Percentiles rank a stretch among this genome's conserved stretches.
Conservation (phyloP, 352 stramenopile genomes). For the Pilasporangium apinafurcum region DNA sequence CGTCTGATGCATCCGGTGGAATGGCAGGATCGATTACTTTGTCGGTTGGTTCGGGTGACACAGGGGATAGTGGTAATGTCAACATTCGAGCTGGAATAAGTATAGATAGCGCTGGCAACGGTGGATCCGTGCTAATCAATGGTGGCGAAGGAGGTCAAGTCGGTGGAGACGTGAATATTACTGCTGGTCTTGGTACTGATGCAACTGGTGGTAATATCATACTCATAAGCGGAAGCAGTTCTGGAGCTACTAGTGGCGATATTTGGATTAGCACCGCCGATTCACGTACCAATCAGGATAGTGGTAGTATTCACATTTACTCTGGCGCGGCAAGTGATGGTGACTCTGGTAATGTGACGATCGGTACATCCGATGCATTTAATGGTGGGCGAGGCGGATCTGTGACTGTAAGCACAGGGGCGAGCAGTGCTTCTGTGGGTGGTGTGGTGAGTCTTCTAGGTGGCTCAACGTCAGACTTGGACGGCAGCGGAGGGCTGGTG, state of each 20-base stretch:
- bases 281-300: too few species aligned
- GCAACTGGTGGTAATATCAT: background rate
- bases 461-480: too few species aligned
- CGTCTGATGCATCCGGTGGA: slow-evolving; percentile 5
- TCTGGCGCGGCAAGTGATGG: background rate
- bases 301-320: slow-evolving; percentile 3
- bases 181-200: background rate
- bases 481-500: slow-evolving; percentile 13
- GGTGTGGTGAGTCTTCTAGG: too few species aligned
- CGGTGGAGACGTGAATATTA: background rate
- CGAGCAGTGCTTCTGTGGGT: too few species aligned
- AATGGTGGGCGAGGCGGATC: slow-evolving; percentile 1
- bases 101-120: background rate
- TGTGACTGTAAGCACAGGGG: slow-evolving; percentile 2
- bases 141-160: background rate
- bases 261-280: too few species aligned
- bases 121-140: background rate
- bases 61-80: slow-evolving; percentile 3
- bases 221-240: background rate
- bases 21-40: slow-evolving; percentile 13
- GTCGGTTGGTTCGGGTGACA: slow-evolving; percentile 15
- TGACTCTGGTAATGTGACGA: slow-evolving; percentile 3
- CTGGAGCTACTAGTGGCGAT: too few species aligned
- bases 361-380: background rate
- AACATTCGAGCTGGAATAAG: slow-evolving; percentile 14